Percentiles rank a stretch among this genome's conserved stretches.
These are phyloP conservation scores for Colletotrichum sp. DNA, from an alignment of 2,329 filamentous ascomycete genomes.

Conservation along the genomic window DNA sequence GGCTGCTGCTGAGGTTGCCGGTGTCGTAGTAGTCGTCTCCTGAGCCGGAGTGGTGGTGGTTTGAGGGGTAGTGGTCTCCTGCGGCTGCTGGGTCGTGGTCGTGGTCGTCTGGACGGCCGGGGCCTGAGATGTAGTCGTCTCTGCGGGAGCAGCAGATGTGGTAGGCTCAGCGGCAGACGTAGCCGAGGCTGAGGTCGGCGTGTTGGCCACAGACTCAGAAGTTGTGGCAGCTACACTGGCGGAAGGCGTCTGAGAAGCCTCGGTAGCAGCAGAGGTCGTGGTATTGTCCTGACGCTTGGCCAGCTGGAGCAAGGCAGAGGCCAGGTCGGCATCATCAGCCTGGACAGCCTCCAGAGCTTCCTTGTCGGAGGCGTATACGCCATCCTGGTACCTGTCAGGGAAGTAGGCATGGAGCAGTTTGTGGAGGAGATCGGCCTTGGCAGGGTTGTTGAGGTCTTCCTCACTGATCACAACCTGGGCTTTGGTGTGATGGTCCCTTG, in stretches of 20 bases:
- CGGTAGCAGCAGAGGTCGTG: constrained; percentile 27
- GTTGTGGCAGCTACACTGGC: constrained; percentile 15
- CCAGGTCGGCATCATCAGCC: constrained; percentile 64
- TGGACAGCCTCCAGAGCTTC: constrained; percentile 68
- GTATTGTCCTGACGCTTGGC: constrained; percentile 61
- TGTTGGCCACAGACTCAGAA: not conserved
- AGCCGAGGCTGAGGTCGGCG: constrained; percentile 25
- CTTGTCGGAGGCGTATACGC: constrained; percentile 69
- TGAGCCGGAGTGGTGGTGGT: constrained; percentile 11
- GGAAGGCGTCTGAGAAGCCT: constrained; percentile 13
- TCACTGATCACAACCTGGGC: not conserved
- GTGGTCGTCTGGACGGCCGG: constrained; percentile 1
- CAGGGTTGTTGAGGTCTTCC: constrained; percentile 17
- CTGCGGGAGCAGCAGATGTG: not conserved
- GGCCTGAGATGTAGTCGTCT: constrained; percentile 13
- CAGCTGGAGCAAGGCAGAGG: constrained; percentile 66
- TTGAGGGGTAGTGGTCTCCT: constrained; percentile 6
- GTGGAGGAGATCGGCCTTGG: constrained; percentile 67
- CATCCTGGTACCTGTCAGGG: constrained; percentile 69
- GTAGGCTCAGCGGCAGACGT: constrained; percentile 22
- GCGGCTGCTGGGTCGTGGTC: constrained; percentile 5
- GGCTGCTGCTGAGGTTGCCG: constrained; percentile 30
- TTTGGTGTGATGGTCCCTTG: not conserved
- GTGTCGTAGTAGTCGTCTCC: constrained; percentile 25
- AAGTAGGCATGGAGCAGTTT: constrained; percentile 68